phyloP scores from a whole-genome alignment of 106 monocot species.

The Dendrobium chrysotoxum region DNA sequence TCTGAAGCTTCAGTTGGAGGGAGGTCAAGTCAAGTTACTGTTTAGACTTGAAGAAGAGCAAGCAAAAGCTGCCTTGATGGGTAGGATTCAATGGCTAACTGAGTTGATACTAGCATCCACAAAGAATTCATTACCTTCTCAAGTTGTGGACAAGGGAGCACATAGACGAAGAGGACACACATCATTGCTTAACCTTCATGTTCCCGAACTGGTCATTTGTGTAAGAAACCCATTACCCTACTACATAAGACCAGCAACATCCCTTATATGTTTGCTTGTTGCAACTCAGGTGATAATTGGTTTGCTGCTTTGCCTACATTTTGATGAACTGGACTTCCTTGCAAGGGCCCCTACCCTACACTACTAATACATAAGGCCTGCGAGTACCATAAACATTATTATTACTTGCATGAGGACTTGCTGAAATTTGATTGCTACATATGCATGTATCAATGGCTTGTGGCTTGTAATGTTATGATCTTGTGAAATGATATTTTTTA shows the following conservation, averaged over 20 bases:
- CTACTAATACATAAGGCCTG: neutral
- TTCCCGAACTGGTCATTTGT: conserved; percentile 95
- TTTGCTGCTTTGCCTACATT: neutral
- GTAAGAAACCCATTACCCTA: conserved; percentile 8
- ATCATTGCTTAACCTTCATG: conserved; percentile 72
- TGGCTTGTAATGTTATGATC: neutral
- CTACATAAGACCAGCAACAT: neutral
- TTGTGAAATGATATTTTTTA: conserved; percentile 3
- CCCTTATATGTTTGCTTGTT: neutral
- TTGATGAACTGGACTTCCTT: neutral
- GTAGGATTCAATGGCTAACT: conserved; percentile 90
- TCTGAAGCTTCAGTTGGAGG: conserved; percentile 95
- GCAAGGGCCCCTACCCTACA: neutral
- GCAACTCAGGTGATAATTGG: neutral
- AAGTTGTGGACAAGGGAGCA: conserved; percentile 41
- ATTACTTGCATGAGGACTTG: neutral
- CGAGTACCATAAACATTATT: neutral
- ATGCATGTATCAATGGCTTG: neutral
- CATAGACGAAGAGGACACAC: conserved; percentile 38
- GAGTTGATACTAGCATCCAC: conserved; percentile 93
- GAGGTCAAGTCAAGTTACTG: conserved; percentile 92
- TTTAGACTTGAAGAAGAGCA: conserved; percentile 97
- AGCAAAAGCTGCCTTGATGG: conserved; percentile 94
- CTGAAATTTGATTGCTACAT: neutral
- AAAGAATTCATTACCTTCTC: conserved; percentile 68